Evolutionary conservation across 1,284 basidiomycete genomes (phyloP).

Genomic region (Thecaphora frezii): DNA sequence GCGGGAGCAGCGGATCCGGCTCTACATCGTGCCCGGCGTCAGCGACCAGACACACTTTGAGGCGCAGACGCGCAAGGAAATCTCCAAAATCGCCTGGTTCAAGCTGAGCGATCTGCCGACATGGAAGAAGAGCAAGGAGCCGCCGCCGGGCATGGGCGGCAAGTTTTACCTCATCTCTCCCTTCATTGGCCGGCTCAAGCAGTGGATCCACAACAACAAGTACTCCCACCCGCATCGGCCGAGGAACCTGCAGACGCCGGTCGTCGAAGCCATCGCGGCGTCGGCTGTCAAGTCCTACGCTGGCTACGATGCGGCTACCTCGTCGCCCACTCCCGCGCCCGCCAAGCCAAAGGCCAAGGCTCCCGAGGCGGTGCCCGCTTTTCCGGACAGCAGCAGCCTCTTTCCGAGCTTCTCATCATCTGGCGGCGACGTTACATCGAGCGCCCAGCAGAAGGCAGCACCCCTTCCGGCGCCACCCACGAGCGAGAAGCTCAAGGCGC

Average conservation of each 20-base stretch:
- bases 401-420: conserved; percentile 27
- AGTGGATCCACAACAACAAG: conserved; percentile 54
- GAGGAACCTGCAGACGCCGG: not conserved
- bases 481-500: conserved; percentile 41
- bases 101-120: conserved; percentile 84
- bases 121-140: conserved; percentile 79
- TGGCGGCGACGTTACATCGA: conserved; percentile 13
- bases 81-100: conserved; percentile 99
- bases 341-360: conserved; percentile 5
- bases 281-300: conserved; percentile 8
- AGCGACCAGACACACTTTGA: conserved; percentile 85
- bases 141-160: conserved; percentile 61
- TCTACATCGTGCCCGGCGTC: conserved; percentile 89
- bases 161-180: conserved; percentile 96
- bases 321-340: conserved; percentile 5
- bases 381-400: conserved; percentile 27
- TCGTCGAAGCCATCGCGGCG: too few relatives aligned
- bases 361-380: conserved; percentile 15
- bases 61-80: conserved; percentile 95
- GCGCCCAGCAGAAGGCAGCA: conserved; percentile 10
- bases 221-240: conserved; percentile 35
- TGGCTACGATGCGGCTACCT: not conserved
- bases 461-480: conserved; percentile 34
- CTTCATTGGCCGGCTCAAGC: conserved; percentile 68
- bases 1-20: conserved; percentile 82